Percentiles rank a stretch among this genome's conserved stretches.
phyloP scores from a whole-genome alignment of 805 yeast species.

The Lachancea cidri region DNA sequence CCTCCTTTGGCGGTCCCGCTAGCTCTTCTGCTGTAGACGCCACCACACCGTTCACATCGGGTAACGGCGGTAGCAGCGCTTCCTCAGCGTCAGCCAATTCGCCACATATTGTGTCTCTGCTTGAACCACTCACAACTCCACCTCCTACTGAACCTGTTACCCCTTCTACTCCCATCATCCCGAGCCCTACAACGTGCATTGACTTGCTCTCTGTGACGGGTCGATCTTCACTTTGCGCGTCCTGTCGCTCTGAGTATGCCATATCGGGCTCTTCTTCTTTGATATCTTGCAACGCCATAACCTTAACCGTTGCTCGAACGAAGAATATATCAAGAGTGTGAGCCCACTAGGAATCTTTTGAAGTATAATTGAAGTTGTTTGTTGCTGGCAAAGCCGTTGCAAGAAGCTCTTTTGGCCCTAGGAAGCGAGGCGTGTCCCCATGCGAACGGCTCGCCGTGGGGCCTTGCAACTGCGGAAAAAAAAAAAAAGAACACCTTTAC shows the following conservation, averaged over 20 bases:
- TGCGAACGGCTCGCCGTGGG: too few species aligned
- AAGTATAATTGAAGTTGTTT: too few species aligned
- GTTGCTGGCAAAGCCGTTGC: too few species aligned
- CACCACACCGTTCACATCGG: constrained; percentile 7
- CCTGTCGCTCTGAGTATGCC: constrained; percentile 2
- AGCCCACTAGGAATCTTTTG: not conserved
- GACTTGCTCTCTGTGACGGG: not conserved
- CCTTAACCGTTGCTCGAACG: not conserved
- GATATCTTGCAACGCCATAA: constrained; percentile 21
- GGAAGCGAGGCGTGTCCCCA: too few species aligned
- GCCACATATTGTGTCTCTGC: not conserved
- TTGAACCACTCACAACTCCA: not conserved
- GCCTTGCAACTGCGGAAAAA: too few species aligned
- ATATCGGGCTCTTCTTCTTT: constrained; percentile 21
- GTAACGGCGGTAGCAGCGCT: constrained; percentile 11
- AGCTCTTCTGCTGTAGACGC: constrained; percentile 1
- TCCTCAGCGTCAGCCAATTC: constrained; percentile 2
- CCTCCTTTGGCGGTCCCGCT: not conserved
- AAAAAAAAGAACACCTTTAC: too few species aligned
- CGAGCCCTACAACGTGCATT: not conserved
- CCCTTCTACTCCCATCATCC: not conserved
- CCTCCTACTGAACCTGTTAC: too few species aligned
- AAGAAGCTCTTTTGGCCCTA: too few species aligned
- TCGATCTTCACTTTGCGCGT: constrained; percentile 1
- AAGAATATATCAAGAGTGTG: not conserved